phyloP scores from a whole-genome alignment of 371 early-diverging fungal species.

The Synchytrium microbalum region DNA sequence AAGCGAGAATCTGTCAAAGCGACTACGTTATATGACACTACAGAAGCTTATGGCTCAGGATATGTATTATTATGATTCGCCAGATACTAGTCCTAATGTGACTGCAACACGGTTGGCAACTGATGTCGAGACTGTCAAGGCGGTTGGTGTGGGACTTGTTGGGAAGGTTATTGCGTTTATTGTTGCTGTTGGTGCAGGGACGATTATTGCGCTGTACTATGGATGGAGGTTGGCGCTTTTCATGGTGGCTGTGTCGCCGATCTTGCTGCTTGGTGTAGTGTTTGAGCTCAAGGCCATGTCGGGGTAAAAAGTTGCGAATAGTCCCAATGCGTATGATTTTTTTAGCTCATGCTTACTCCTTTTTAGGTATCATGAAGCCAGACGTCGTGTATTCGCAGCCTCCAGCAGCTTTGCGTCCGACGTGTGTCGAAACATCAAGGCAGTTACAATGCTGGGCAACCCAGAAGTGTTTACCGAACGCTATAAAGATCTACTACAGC shows the following conservation, averaged over 20 bases:
- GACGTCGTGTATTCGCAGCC: too few relatives aligned
- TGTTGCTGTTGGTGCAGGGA: slow-evolving; percentile 50
- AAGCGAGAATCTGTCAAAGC: slow-evolving; percentile 46
- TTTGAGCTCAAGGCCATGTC: slow-evolving; percentile 17
- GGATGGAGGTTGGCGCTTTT: slow-evolving; percentile 75
- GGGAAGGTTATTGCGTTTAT: slow-evolving; percentile 34
- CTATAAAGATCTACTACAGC: neutral
- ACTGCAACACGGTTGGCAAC: slow-evolving; percentile 73
- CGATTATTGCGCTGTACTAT: slow-evolving; percentile 67
- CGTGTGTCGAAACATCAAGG: neutral
- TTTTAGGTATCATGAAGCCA: too few relatives aligned
- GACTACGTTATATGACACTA: slow-evolving; percentile 50
- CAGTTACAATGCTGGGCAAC: neutral
- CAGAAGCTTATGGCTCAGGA: slow-evolving; percentile 65
- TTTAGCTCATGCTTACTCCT: too few relatives aligned
- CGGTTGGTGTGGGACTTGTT: slow-evolving; percentile 48
- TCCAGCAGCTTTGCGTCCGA: too few relatives aligned
- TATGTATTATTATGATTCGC: slow-evolving; percentile 77
- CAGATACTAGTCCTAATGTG: slow-evolving; percentile 71
- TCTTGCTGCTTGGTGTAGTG: slow-evolving; percentile 10
- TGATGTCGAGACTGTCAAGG: slow-evolving; percentile 71
- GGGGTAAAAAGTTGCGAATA: too few relatives aligned
- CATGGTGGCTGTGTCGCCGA: slow-evolving; percentile 50
- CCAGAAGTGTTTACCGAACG: neutral
- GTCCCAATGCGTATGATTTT: too few relatives aligned